Evolutionary conservation across 371 early-diverging fungal genomes (phyloP).

Genomic region (Capniomyces stellatus): DNA sequence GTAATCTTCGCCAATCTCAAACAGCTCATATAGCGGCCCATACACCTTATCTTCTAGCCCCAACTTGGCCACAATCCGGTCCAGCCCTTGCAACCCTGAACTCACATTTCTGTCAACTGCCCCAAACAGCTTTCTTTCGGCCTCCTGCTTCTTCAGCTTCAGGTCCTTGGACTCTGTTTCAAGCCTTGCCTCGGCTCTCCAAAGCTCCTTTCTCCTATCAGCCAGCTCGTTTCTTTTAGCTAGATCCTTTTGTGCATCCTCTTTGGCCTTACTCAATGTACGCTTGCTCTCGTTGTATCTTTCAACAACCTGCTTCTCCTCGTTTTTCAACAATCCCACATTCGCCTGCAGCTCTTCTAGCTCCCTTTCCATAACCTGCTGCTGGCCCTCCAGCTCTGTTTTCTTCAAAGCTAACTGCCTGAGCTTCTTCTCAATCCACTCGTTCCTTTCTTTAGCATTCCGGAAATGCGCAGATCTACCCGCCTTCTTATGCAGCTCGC

Average conservation of each 20-base stretch:
- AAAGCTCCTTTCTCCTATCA: constrained; percentile 60
- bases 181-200: constrained; percentile 77
- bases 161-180: constrained; percentile 44
- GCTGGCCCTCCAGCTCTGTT: neutral
- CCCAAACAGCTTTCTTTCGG: constrained; percentile 48
- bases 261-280: neutral
- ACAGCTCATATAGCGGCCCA: constrained; percentile 84
- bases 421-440: constrained; percentile 1
- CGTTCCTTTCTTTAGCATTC: neutral
- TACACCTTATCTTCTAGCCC: constrained; percentile 51
- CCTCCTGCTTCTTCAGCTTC: constrained; percentile 52
- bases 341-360: neutral
- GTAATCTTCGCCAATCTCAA: constrained; percentile 68
- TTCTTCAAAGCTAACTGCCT: neutral
- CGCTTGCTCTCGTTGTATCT: neutral
- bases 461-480: neutral
- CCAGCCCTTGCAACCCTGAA: constrained; percentile 52
- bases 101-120: constrained; percentile 63
- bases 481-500: neutral
- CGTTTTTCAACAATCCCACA: neutral
- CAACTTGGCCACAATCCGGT: constrained; percentile 37
- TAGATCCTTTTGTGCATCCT: constrained; percentile 22
- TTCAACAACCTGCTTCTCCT: neutral
- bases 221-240: constrained; percentile 40
- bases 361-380: neutral